These are phyloP conservation scores for Rubus idaeus DNA, from an alignment of 306 rosid genomes.

Conservation along the genomic window DNA sequence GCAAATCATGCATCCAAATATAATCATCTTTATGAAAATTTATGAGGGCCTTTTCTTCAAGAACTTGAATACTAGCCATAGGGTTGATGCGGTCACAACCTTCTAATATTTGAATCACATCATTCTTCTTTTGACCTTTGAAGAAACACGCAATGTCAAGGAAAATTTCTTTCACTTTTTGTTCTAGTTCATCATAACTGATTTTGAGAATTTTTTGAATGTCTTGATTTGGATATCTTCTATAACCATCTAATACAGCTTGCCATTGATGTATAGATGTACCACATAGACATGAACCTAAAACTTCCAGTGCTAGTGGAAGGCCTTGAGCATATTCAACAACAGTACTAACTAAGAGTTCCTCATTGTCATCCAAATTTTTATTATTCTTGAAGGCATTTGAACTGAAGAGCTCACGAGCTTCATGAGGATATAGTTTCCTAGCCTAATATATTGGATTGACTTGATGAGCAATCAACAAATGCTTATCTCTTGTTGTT, in stretches of 20 bases:
- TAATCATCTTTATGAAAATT: background rate
- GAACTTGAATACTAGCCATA: background rate
- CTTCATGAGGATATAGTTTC: background rate
- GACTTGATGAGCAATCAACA: background rate
- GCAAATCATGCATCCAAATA: too few relatives aligned
- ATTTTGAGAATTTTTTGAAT: constrained; percentile 36
- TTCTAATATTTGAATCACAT: constrained; percentile 33
- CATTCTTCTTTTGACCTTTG: constrained; percentile 4
- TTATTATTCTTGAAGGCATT: background rate
- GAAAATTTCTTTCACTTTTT: constrained; percentile 15
- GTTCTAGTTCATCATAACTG: constrained; percentile 36
- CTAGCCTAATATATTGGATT: background rate
- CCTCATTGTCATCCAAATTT: background rate
- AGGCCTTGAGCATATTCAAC: background rate
- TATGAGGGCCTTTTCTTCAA: constrained; percentile 2
- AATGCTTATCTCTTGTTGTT: constrained; percentile 14
- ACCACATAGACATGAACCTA: constrained; percentile 34
- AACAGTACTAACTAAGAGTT: background rate
- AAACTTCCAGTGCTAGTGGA: constrained; percentile 41
- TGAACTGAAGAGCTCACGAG: background rate
- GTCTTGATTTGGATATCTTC: constrained; percentile 25
- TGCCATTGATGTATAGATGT: constrained; percentile 32
- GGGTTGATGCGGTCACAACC: constrained; percentile 31
- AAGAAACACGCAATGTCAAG: constrained; percentile 46
- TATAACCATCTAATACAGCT: constrained; percentile 31